These are phyloP conservation scores for Suhomyces tanzawaensis DNA, from an alignment of 805 yeast species.

Conservation along the genomic window DNA sequence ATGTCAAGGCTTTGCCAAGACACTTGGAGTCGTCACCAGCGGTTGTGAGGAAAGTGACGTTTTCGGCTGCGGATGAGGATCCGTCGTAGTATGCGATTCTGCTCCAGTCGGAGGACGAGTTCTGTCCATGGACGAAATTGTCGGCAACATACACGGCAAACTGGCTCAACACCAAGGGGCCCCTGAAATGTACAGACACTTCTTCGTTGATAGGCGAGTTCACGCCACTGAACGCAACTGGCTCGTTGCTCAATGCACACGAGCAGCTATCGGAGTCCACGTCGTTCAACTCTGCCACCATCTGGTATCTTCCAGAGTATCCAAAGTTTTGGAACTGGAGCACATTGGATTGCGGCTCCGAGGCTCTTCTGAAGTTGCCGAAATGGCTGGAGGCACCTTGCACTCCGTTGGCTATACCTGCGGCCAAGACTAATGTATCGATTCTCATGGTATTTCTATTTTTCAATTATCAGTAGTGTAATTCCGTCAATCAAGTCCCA, in stretches of 20 bases:
- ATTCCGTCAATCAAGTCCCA: not conserved
- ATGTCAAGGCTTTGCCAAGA: slow-evolving; percentile 66
- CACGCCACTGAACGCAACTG: slow-evolving; percentile 50
- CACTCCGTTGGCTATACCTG: not conserved
- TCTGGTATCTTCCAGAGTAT: slow-evolving; percentile 49
- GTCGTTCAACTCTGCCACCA: slow-evolving; percentile 45
- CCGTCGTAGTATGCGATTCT: slow-evolving; percentile 62
- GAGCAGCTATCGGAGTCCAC: slow-evolving; percentile 44
- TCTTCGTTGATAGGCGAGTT: slow-evolving; percentile 68
- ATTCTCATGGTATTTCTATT: slow-evolving; percentile 1
- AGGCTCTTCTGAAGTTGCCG: not conserved
- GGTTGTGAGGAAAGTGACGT: slow-evolving; percentile 64
- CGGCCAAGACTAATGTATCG: not conserved
- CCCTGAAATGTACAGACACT: slow-evolving; percentile 75
- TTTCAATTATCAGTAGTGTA: not conserved
- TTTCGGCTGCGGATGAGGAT: slow-evolving; percentile 46
- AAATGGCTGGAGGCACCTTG: not conserved
- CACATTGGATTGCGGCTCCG: slow-evolving; percentile 19
- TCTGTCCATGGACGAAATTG: slow-evolving; percentile 33
- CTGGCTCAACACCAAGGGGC: slow-evolving; percentile 59
- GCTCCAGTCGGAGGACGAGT: slow-evolving; percentile 48
- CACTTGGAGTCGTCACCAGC: slow-evolving; percentile 63
- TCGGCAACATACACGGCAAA: slow-evolving; percentile 61
- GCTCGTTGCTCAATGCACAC: slow-evolving; percentile 39
- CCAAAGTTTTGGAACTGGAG: slow-evolving; percentile 57